phyloP scores from a whole-genome alignment of 73 alveolate genomes.

The Paramecium biaurelia region DNA sequence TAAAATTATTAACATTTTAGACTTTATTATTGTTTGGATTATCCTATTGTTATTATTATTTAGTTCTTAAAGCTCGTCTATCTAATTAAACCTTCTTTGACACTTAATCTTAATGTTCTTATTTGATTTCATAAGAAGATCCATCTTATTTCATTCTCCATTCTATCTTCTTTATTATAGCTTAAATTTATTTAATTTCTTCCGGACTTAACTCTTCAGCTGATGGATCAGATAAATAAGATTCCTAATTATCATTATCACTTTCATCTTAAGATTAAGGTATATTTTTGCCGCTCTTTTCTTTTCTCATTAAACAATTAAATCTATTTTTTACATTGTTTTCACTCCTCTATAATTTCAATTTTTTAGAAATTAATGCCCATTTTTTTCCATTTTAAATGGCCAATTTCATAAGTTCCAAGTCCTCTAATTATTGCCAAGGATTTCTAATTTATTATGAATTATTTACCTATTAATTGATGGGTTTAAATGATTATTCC shows the following conservation, averaged over 20 bases:
- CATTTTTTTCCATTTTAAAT: conserved; percentile 40
- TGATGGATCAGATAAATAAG: background rate
- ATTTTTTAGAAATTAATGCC: conserved; percentile 40
- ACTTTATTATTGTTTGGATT: background rate
- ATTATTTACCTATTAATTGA: conserved; percentile 68
- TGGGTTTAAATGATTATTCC: conserved; percentile 92
- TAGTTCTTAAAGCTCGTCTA: background rate
- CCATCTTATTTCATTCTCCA: conserved; percentile 51
- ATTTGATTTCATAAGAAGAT: background rate
- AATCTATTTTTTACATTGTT: conserved; percentile 36
- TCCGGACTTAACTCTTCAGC: background rate
- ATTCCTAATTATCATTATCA: background rate
- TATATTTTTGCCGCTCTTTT: background rate
- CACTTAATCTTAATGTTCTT: background rate
- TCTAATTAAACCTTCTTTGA: background rate
- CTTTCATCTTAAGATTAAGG: background rate
- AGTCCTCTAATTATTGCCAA: conserved; percentile 6
- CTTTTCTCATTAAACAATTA: conserved; percentile 22
- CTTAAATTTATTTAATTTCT: background rate
- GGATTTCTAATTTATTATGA: background rate
- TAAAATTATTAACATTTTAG: background rate
- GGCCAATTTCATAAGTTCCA: conserved; percentile 44
- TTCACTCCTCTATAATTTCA: conserved; percentile 17
- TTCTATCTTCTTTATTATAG: conserved; percentile 3
- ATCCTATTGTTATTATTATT: background rate